Percentiles rank a stretch among this genome's conserved stretches.
These are phyloP conservation scores for Thuja plicata DNA, from an alignment of 83 land plant species.

Conservation along the genomic window DNA sequence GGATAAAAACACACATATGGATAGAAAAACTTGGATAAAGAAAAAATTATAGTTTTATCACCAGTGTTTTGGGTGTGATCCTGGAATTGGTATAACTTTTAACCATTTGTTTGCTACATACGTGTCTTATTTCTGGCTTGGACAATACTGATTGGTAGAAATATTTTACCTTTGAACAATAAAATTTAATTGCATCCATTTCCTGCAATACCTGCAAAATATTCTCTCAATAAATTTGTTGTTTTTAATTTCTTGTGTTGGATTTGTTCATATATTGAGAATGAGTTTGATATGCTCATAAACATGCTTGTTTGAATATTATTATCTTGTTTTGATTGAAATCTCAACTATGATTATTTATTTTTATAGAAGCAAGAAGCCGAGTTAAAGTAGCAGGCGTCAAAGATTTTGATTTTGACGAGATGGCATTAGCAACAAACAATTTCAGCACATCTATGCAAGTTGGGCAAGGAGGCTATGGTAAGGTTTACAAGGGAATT, in stretches of 20 bases:
- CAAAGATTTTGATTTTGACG: constrained; percentile 56
- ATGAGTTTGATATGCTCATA: background rate
- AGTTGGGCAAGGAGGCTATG: constrained; percentile 91
- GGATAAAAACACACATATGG: background rate
- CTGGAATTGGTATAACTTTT: background rate
- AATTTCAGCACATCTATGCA: constrained; percentile 45
- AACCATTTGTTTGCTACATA: background rate
- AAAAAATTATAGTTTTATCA: background rate
- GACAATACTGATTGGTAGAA: background rate
- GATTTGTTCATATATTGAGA: background rate
- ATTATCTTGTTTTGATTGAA: background rate
- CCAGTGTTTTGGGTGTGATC: background rate
- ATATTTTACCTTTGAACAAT: background rate
- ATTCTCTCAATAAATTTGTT: background rate
- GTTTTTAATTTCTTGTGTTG: background rate
- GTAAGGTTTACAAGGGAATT: constrained; percentile 77
- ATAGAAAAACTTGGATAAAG: background rate
- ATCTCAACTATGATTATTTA: background rate
- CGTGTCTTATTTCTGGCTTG: background rate
- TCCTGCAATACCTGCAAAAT: background rate
- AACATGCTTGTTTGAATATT: background rate
- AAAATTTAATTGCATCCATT: background rate
- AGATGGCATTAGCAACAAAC: constrained; percentile 69
- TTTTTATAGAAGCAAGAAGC: constrained; percentile 20
- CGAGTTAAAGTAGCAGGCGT: constrained; percentile 61